Evolutionary conservation across 345 rosid genomes (phyloP).

Genomic region (Eucalyptus shirleyi): DNA sequence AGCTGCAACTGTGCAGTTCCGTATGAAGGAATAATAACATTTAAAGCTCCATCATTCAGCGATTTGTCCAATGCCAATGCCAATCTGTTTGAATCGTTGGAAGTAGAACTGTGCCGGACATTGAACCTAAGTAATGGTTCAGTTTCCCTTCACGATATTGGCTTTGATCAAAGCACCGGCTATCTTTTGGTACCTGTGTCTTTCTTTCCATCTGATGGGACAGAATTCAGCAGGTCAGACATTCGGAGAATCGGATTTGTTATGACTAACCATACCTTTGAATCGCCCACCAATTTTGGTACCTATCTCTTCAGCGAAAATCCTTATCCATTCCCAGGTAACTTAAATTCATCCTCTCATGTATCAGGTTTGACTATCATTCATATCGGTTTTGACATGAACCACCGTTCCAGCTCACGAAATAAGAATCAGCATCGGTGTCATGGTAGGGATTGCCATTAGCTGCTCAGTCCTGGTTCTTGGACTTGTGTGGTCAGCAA

Average conservation of each 20-base stretch:
- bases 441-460: constrained; percentile 35
- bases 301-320: constrained; percentile 77
- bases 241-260: constrained; percentile 61
- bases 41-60: constrained; percentile 69
- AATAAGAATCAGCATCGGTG: constrained; percentile 27
- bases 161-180: constrained; percentile 47
- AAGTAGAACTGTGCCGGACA: constrained; percentile 64
- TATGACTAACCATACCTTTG: constrained; percentile 69
- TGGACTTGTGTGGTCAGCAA: constrained; percentile 50
- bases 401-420: background rate
- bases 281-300: constrained; percentile 65
- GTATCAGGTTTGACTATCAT: background rate
- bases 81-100: constrained; percentile 50
- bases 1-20: constrained; percentile 90
- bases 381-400: constrained; percentile 14
- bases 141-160: constrained; percentile 62
- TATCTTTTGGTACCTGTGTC: constrained; percentile 74
- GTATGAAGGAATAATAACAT: constrained; percentile 68
- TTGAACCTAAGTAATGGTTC: constrained; percentile 69
- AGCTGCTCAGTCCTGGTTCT: constrained; percentile 39
- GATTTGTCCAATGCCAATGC: constrained; percentile 33
- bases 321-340: constrained; percentile 82
- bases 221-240: constrained; percentile 51
- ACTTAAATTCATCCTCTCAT: background rate
- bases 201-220: constrained; percentile 58